phyloP scores from a whole-genome alignment of 208 protist genomes.

The Naegleria lovaniensis region DNA sequence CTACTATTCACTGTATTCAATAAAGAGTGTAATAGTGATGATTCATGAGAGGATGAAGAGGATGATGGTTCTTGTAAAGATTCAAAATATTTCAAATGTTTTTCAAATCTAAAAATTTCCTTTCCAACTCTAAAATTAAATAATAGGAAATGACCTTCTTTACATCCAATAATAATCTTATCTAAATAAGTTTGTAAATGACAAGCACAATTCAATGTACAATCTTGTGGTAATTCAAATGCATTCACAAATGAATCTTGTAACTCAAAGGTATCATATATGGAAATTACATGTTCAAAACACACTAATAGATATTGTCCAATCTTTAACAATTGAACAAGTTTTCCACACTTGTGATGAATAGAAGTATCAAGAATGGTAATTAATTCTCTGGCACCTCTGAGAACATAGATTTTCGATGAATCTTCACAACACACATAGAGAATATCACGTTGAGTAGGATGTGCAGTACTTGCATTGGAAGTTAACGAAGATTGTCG shows the following conservation, averaged over 20 bases:
- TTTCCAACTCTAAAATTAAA: slow-evolving; percentile 21
- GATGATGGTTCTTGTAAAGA: not conserved
- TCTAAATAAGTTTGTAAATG: slow-evolving; percentile 19
- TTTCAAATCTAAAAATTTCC: not conserved
- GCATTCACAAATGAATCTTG: not conserved
- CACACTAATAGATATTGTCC: slow-evolving; percentile 17
- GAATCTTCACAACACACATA: not conserved
- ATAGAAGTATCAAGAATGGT: not conserved
- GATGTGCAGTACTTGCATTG: not conserved
- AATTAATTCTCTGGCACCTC: not conserved
- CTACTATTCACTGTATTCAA: not conserved
- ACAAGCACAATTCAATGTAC: not conserved
- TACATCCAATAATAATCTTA: slow-evolving; percentile 9
- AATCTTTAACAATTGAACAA: not conserved
- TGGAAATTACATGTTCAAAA: not conserved
- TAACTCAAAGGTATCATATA: not conserved
- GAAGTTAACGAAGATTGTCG: not conserved
- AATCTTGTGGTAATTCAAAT: not conserved
- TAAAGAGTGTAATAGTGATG: not conserved
- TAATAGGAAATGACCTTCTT: not conserved
- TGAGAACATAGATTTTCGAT: not conserved
- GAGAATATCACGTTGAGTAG: not conserved
- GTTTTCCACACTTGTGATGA: not conserved
- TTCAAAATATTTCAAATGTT: not conserved
- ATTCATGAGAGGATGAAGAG: not conserved